Evolutionary conservation across 352 stramenopile genomes (phyloP).

Genomic region (Phytophthora cajani): DNA sequence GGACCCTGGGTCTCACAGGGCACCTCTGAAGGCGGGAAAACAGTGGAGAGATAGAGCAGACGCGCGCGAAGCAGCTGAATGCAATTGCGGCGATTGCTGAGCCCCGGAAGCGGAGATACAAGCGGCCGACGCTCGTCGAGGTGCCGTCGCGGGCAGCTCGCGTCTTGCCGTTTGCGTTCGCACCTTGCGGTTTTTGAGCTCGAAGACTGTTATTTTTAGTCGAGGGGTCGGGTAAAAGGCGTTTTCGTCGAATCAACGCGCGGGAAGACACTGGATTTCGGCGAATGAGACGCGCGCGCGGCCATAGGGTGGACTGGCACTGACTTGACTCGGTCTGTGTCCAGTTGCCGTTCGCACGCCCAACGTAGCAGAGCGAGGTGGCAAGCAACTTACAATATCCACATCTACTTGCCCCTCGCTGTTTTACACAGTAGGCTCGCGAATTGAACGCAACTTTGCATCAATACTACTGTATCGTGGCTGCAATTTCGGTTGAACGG

Average conservation of each 20-base stretch:
- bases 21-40: background rate
- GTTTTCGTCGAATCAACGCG: constrained; percentile 22
- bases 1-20: constrained; percentile 20
- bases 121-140: constrained; percentile 28
- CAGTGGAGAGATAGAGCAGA: background rate
- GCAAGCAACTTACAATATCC: no score
- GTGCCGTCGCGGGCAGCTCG: constrained; percentile 6
- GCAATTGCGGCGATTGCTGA: background rate
- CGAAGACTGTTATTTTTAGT: constrained; percentile 29
- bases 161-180: constrained; percentile 15
- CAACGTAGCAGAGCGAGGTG: background rate
- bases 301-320: constrained; percentile 33
- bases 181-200: constrained; percentile 19
- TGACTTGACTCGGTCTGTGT: constrained; percentile 28
- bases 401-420: background rate
- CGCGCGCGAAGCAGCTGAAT: constrained; percentile 13
- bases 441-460: background rate
- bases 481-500: background rate
- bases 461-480: background rate
- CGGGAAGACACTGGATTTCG: background rate
- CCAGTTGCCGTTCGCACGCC: constrained; percentile 9
- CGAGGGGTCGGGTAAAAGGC: constrained; percentile 12
- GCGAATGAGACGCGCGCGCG: constrained; percentile 16
- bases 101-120: constrained; percentile 10
- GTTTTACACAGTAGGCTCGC: no score